A percentile compares a stretch with the other conserved stretches of the same genome.
These are phyloP conservation scores for Fraxinus nigra DNA, from an alignment of 305 asterid genomes.

Conservation along the genomic window DNA sequence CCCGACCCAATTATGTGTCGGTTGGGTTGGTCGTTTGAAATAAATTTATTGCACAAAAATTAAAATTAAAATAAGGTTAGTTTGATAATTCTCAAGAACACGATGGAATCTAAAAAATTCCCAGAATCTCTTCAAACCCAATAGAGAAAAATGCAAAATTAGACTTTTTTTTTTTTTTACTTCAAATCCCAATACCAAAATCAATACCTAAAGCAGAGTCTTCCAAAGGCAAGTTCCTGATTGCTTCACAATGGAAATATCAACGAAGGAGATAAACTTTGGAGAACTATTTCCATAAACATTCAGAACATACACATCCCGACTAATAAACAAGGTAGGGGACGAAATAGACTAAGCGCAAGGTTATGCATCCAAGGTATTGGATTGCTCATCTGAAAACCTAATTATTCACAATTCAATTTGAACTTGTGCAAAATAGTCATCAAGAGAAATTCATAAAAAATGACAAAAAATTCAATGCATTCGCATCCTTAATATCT, in stretches of 20 bases:
- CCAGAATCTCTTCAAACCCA: neutral
- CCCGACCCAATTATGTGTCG: no score
- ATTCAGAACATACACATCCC: neutral
- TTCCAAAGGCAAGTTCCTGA: neutral
- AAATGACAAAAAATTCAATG: neutral
- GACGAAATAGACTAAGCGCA: neutral
- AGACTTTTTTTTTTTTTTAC: neutral
- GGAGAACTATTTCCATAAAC: neutral
- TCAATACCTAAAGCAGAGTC: neutral
- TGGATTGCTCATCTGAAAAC: no score
- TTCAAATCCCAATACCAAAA: neutral
- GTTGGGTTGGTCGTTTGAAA: no score
- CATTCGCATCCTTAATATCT: neutral
- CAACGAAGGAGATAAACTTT: neutral
- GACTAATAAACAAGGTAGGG: neutral
- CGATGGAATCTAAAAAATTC: no score
- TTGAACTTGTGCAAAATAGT: neutral
- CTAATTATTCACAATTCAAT: neutral
- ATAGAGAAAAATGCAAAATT: neutral
- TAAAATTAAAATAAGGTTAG: no score
- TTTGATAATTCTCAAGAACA: no score
- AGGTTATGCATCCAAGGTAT: neutral
- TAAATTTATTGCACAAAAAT: no score
- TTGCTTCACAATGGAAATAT: no score
- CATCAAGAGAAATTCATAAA: neutral